Percentiles rank a stretch among this genome's conserved stretches.
These are phyloP conservation scores for Xylaria acuta DNA, from an alignment of 495 filamentous ascomycete species.

Conservation along the genomic window DNA sequence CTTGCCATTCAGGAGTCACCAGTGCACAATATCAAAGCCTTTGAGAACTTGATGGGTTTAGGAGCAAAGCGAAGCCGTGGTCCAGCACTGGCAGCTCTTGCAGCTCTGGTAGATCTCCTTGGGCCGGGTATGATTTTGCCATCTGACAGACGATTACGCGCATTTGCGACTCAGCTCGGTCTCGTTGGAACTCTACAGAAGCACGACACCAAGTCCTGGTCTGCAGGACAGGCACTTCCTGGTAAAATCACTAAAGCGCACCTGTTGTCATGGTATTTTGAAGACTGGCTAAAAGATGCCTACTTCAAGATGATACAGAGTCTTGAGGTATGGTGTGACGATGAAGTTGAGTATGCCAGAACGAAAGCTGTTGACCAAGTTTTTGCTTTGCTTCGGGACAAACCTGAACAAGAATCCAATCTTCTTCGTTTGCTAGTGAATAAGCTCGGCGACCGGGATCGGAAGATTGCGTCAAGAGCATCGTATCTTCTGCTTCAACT, in stretches of 20 bases:
- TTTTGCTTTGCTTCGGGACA: conserved; percentile 88
- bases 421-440: conserved; percentile 89
- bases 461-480: conserved; percentile 90
- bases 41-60: conserved; percentile 80
- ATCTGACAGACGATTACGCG: conserved; percentile 75
- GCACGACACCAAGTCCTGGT: conserved; percentile 64
- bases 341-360: conserved; percentile 91
- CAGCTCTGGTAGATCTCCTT: conserved; percentile 91
- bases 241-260: conserved; percentile 72
- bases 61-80: conserved; percentile 89
- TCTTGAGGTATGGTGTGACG: conserved; percentile 87
- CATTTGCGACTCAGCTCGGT: conserved; percentile 80
- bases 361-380: conserved; percentile 85
- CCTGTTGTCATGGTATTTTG: conserved; percentile 87
- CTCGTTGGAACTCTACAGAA: conserved; percentile 72
- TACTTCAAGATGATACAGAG: conserved; percentile 92
- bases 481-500: conserved; percentile 94
- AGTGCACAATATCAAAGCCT: conserved; percentile 84
- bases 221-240: conserved; percentile 68
- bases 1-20: conserved; percentile 95
- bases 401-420: conserved; percentile 97
- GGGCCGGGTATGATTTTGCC: conserved; percentile 87
- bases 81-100: conserved; percentile 90
- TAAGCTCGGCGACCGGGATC: conserved; percentile 91
- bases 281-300: conserved; percentile 89